Evolutionary conservation across 345 rosid species (phyloP), one percentile per base, ranked within the genome.

Genomic region (Mangifera indica): DNA sequence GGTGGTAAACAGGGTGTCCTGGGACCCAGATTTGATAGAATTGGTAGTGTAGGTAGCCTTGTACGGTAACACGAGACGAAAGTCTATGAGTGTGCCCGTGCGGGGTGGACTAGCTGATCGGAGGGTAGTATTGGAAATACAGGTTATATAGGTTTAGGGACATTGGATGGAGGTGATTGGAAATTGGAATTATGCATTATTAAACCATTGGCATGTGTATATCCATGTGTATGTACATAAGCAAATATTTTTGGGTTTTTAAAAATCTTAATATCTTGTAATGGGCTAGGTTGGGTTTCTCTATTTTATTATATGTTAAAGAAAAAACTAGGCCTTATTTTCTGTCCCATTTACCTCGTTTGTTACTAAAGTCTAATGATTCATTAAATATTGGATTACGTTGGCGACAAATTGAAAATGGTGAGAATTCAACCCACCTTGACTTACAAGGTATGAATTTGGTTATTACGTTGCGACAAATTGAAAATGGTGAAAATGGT

Each of bases 11-110:
- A n/a, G n/a, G n/a, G n/a, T n/a, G n/a, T n/a, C n/a, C n/a, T n/a
- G n/a, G n/a, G n/a, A 34, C 46, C 32, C 3, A 18, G 0, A 21
- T 60, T 14, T 7, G 1, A 44, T 32, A 14, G 32, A 51, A 7
- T 2, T 9, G 10, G 9, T 18, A 17, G 3, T 17, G 10, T 15
- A 11, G 18, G 21, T 60, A n/a, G 79, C 66, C 26, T 63, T 60
- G 65, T 69, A 71, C 21, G 77, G 84, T 46, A 45, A 69, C 91
- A 85, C 86, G 90, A 89, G 93, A 82, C 90, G 49, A 34, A 67
- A 78, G 92, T 88, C 89, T 37, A 66, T 87, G 92, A 87, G 80
- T 82, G 91, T 79, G 76, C 84, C 60, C 55, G 74, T 32, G 66
- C 55, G 53, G 25, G 46, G 26, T 78, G 65, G 26, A 9, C 18